phyloP scores from a whole-genome alignment of 2,329 filamentous ascomycete genomes.

The Huntiella omanensis region DNA sequence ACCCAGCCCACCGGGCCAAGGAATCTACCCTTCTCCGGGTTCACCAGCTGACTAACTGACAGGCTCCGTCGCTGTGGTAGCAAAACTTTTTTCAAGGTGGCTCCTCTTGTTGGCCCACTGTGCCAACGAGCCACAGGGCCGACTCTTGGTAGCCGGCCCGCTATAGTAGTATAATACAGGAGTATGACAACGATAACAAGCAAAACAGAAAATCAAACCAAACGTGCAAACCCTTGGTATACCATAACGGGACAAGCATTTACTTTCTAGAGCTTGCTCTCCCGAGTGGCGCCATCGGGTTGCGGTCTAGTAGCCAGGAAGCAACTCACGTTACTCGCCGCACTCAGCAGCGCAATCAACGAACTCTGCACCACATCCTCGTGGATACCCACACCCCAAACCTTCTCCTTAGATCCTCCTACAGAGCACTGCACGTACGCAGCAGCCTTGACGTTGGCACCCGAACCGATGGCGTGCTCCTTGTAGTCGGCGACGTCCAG shows the following conservation, averaged over 20 bases:
- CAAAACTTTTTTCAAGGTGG: too few species aligned
- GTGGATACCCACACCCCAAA: constrained; percentile 86
- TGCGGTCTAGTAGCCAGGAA: constrained; percentile 4
- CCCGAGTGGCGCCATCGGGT: constrained; percentile 1
- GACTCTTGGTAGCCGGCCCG: too few species aligned
- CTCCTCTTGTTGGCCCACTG: too few species aligned
- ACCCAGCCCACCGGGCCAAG: too few species aligned
- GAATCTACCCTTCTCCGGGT: too few species aligned
- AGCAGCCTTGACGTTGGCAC: constrained; percentile 74
- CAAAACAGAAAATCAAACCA: too few species aligned
- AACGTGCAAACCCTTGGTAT: too few species aligned
- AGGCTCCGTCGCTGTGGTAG: too few species aligned
- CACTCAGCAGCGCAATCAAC: constrained; percentile 67
- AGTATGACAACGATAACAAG: too few species aligned
- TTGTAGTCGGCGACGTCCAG: constrained; percentile 90
- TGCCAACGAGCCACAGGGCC: too few species aligned
- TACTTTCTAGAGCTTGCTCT: constrained; percentile 14
- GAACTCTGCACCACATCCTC: constrained; percentile 83
- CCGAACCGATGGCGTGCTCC: constrained; percentile 77
- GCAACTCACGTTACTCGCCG: constrained; percentile 61
- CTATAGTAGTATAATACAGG: too few species aligned
- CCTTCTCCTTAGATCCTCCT: constrained; percentile 44
- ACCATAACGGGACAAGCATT: neutral
- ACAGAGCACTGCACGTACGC: constrained; percentile 83
- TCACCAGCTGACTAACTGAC: too few species aligned